Evolutionary conservation across 116 monocot genomes (phyloP), one percentile per base, ranked within the genome.

Genomic region (Iris pallida): DNA sequence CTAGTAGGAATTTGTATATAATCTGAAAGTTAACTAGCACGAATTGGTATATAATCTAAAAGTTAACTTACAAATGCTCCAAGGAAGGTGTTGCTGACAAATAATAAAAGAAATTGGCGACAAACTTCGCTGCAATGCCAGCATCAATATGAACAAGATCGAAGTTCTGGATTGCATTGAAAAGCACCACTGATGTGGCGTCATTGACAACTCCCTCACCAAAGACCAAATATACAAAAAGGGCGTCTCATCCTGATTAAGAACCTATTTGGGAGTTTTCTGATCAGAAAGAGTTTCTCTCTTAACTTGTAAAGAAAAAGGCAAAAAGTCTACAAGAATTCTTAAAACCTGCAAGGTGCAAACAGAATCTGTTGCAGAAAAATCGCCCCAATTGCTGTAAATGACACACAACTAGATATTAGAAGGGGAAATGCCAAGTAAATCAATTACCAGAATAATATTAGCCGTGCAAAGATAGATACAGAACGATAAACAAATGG

Each of bases 201-300:
- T 92, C 97, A 67, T 97, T 97, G 8, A 97, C 97, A 73, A 97
- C 92, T 47, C 97, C 92, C 78, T 97, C 97, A 8, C 97, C 97
- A 73, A 97, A 97, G 14, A 97, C 97, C 72, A 92, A 72, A 58
- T 89, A 69, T 97, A 97, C 17, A 97, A 81, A n/a, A 97, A 71
- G 53, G 92, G 92, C 9, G 90, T 97, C 45, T 97, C 97, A 76
- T 97, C 90, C 65, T 97, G 92, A 74, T 87, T 87, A 76, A 92
- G 87, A 59, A 92, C 81, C 92, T 97, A 59, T 68, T 61, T 56
- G 40, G 8, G 55, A 58, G 10, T 41, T n/a, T 57, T 10, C 7
- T 20, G 49, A 48, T 2, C 15, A 46, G 57, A 17, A 16, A 6
- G 57, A 57, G n/a, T 4, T 18, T 20, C 10, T 4, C 15, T 60